Evolutionary conservation across 164 flowering plant genomes (phyloP).

Genomic region (Berberis thunbergii): DNA sequence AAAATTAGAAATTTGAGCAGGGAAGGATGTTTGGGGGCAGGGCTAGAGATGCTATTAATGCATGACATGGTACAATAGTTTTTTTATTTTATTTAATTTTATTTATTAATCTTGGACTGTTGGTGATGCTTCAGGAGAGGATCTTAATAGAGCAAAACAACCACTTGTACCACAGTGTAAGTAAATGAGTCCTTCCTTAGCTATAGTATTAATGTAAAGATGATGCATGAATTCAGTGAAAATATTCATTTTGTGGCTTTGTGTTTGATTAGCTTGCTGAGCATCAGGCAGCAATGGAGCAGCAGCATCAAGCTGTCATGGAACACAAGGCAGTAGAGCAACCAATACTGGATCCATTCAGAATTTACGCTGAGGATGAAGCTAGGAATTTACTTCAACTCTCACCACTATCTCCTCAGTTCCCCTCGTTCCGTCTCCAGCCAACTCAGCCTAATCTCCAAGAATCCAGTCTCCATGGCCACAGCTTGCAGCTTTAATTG

Average conservation of each 20-base stretch:
- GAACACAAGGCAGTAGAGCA: conserved; percentile 23
- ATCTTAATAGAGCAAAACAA: conserved; percentile 31
- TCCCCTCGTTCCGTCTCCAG: conserved; percentile 32
- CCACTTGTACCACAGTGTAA: conserved; percentile 17
- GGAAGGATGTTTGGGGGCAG: too few species aligned
- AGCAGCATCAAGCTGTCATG: conserved; percentile 17
- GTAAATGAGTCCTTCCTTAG: neutral
- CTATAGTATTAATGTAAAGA: neutral
- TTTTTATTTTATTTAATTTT: too few species aligned
- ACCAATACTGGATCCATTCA: conserved; percentile 34
- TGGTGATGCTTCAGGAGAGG: conserved; percentile 22
- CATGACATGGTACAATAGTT: too few species aligned
- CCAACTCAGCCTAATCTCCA: conserved; percentile 48
- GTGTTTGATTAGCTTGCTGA: conserved; percentile 17
- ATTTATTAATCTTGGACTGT: neutral
- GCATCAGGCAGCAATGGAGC: conserved; percentile 25
- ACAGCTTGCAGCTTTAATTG: conserved; percentile 20
- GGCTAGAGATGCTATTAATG: too few species aligned
- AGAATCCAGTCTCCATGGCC: conserved; percentile 18
- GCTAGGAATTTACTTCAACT: conserved; percentile 36
- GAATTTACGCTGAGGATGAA: conserved; percentile 25
- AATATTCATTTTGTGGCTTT: neutral
- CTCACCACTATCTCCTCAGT: conserved; percentile 26
- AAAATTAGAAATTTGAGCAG: too few species aligned
- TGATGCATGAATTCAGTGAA: neutral